Percentiles rank a stretch among this genome's conserved stretches.
These are phyloP conservation scores for Chaetomiaceae sp. DNA, from an alignment of 2,329 filamentous ascomycete species.

Conservation along the genomic window DNA sequence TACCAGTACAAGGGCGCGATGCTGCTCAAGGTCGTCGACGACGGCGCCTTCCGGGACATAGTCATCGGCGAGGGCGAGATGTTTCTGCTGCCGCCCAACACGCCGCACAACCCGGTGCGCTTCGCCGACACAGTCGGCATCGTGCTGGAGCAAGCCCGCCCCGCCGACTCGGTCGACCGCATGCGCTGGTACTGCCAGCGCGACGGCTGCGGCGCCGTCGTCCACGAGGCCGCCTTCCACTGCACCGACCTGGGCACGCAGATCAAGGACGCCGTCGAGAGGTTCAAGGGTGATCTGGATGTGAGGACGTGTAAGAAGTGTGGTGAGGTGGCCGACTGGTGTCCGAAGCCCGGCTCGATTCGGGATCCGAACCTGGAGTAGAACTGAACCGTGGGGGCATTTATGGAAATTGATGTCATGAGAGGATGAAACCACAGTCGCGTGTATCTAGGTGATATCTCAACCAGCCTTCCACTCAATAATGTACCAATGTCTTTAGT, in stretches of 20 bases:
- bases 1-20: constrained; percentile 93
- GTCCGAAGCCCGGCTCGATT: constrained; percentile 57
- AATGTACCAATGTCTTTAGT: too few species aligned
- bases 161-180: constrained; percentile 63
- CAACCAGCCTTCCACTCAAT: too few species aligned
- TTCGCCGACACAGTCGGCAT: constrained; percentile 93
- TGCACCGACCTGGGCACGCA: constrained; percentile 89
- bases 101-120: constrained; percentile 91
- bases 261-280: constrained; percentile 86
- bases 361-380: constrained; percentile 52
- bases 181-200: constrained; percentile 85
- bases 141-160: constrained; percentile 81
- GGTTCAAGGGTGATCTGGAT: constrained; percentile 63
- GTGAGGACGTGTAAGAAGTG: constrained; percentile 73
- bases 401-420: too few species aligned
- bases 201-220: constrained; percentile 56
- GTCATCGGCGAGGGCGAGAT: constrained; percentile 89
- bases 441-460: too few species aligned
- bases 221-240: constrained; percentile 83
- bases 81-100: constrained; percentile 88
- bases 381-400: neutral
- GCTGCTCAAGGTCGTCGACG: constrained; percentile 86
- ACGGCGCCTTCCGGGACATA: constrained; percentile 69
- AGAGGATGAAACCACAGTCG: too few species aligned
- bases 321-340: constrained; percentile 68